These are phyloP conservation scores for Pinus tabuliformis DNA, from an alignment of 75 land plant species.

Conservation along the genomic window DNA sequence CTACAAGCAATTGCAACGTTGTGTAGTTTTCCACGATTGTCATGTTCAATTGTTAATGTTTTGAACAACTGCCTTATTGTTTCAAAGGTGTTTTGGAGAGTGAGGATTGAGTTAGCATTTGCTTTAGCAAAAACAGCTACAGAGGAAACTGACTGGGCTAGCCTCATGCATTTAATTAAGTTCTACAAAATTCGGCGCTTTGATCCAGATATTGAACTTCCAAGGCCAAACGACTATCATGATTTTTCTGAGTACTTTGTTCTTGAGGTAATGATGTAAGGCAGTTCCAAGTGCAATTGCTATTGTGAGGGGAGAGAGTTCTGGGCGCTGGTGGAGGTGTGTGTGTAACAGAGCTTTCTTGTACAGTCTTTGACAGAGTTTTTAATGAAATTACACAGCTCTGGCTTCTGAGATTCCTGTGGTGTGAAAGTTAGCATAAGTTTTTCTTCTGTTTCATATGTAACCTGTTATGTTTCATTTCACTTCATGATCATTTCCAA, in stretches of 20 bases:
- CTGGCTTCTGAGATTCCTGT: too few species aligned
- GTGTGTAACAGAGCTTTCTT: too few species aligned
- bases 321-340: too few species aligned
- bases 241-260: constrained; percentile 94
- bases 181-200: constrained; percentile 80
- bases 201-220: constrained; percentile 84
- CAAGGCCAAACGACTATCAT: constrained; percentile 91
- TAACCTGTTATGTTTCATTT: too few species aligned
- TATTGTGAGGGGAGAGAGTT: too few species aligned
- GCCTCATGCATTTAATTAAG: constrained; percentile 60
- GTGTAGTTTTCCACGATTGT: constrained; percentile 48
- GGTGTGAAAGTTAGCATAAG: too few species aligned
- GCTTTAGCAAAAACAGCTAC: constrained; percentile 81
- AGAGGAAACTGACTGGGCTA: constrained; percentile 88
- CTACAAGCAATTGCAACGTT: constrained; percentile 76
- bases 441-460: too few species aligned
- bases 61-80: constrained; percentile 78
- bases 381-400: too few species aligned
- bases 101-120: constrained; percentile 88
- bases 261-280: constrained; percentile 57
- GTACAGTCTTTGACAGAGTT: too few species aligned
- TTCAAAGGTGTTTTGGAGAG: constrained; percentile 94
- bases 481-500: too few species aligned
- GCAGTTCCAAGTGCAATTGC: constrained; percentile 21
- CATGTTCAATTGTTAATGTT: constrained; percentile 73